Conservation (phyloP, 2,329 filamentous ascomycete species). For the Chaetomiaceae sp. region DNA sequence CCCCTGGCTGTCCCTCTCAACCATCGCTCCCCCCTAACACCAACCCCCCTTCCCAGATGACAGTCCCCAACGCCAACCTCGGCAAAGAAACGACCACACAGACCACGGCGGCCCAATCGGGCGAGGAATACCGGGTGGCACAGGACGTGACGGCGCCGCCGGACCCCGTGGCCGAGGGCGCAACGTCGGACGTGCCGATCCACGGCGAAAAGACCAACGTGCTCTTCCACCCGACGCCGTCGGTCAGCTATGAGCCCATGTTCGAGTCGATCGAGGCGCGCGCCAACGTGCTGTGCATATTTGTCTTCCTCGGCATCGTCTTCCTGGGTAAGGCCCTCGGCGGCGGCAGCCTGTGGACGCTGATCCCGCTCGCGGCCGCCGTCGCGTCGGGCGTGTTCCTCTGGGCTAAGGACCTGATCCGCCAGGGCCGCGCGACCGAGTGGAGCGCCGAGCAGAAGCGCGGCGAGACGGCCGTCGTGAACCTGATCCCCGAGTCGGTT, state of each 20-base stretch:
- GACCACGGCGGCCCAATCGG: conserved; percentile 65
- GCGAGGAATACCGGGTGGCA: conserved; percentile 73
- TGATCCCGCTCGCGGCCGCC: conserved; percentile 68
- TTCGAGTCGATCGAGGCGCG: conserved; percentile 70
- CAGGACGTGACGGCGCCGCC: conserved; percentile 91
- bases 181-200: conserved; percentile 90
- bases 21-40: not conserved
- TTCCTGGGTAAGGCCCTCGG: conserved; percentile 76
- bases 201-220: conserved; percentile 96
- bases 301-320: conserved; percentile 68
- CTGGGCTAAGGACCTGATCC: conserved; percentile 84
- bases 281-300: conserved; percentile 64
- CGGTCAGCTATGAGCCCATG: conserved; percentile 85
- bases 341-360: conserved; percentile 65
- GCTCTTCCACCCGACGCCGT: conserved; percentile 89
- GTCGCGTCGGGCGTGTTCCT: conserved; percentile 75
- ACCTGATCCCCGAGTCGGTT: conserved; percentile 87
- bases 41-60: conserved; percentile 48
- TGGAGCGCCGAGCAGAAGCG: conserved; percentile 84
- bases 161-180: conserved; percentile 73
- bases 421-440: conserved; percentile 75
- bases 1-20: not conserved
- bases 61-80: conserved; percentile 85
- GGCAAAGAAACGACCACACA: conserved; percentile 68
- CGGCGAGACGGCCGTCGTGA: conserved; percentile 79